phyloP scores from a whole-genome alignment of 2,329 filamentous ascomycete genomes.

The Aureobasidium leucospermi region DNA sequence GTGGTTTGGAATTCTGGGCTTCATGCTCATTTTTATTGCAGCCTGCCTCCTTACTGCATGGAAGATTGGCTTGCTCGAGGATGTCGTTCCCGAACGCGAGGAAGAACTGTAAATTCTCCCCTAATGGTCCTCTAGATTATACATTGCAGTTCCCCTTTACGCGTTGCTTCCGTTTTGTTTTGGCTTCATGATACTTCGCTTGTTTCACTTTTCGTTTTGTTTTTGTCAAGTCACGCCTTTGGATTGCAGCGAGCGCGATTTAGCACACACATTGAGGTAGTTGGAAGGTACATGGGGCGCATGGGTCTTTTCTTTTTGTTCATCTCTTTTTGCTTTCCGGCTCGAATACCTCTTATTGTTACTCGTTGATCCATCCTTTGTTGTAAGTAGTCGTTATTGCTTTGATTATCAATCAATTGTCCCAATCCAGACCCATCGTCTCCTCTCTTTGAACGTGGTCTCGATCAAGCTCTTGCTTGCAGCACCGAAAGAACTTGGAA shows the following conservation, averaged over 20 bases:
- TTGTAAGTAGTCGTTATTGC: neutral
- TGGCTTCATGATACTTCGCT: neutral
- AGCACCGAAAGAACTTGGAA: no score
- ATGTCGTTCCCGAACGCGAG: constrained; percentile 6
- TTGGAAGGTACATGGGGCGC: neutral
- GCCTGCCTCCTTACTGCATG: constrained; percentile 35
- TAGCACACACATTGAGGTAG: neutral
- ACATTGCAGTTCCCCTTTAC: neutral
- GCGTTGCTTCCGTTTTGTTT: neutral
- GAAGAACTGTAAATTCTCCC: neutral
- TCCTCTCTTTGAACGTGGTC: no score
- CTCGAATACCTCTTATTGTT: neutral
- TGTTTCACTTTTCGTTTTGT: neutral
- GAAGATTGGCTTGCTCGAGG: constrained; percentile 30
- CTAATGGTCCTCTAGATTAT: no score
- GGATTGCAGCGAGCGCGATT: neutral
- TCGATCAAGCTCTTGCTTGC: no score
- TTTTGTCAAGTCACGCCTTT: neutral
- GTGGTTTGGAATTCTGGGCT: constrained; percentile 55
- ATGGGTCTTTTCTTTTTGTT: neutral
- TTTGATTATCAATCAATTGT: neutral
- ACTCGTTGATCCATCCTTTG: neutral
- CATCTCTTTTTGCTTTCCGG: neutral
- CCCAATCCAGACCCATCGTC: neutral
- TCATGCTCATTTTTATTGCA: constrained; percentile 42